A percentile compares a stretch with the other conserved stretches of the same genome.
These are phyloP conservation scores for Bonnemaisonia californica DNA, from an alignment of 31 red algal genomes.

Conservation along the genomic window DNA sequence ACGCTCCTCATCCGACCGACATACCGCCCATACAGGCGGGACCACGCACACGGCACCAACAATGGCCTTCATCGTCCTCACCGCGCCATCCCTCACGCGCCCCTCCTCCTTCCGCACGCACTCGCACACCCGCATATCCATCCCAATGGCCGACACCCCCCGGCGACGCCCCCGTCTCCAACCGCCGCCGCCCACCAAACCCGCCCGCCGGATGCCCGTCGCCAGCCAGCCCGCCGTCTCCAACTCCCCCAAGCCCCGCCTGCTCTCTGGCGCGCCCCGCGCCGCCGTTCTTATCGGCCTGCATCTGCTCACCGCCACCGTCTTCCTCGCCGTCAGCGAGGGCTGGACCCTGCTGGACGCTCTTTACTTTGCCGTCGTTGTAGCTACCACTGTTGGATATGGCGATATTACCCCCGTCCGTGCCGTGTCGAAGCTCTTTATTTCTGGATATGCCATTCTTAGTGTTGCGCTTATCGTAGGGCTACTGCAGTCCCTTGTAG, in stretches of 20 bases:
- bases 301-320: constrained; percentile 19
- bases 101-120: neutral
- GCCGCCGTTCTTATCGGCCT: neutral
- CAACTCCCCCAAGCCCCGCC: too few species aligned
- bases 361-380: constrained; percentile 71
- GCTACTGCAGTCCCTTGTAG: constrained; percentile 41
- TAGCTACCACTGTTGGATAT: constrained; percentile 83
- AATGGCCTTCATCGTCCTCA: neutral
- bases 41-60: too few species aligned
- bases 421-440: constrained; percentile 45
- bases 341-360: constrained; percentile 66
- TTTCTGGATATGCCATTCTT: constrained; percentile 44
- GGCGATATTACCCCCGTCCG: constrained; percentile 67
- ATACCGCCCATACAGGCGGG: too few species aligned
- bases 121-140: neutral
- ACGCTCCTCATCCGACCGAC: too few species aligned
- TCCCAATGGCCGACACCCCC: neutral
- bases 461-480: constrained; percentile 54
- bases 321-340: constrained; percentile 40
- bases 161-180: neutral
- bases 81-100: neutral
- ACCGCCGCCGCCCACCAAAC: neutral
- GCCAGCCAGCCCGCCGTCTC: too few species aligned
- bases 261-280: too few species aligned
- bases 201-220: too few species aligned